Conservation (phyloP, 176 grass and related monocot species). For the Aegilops umbellulata region DNA sequence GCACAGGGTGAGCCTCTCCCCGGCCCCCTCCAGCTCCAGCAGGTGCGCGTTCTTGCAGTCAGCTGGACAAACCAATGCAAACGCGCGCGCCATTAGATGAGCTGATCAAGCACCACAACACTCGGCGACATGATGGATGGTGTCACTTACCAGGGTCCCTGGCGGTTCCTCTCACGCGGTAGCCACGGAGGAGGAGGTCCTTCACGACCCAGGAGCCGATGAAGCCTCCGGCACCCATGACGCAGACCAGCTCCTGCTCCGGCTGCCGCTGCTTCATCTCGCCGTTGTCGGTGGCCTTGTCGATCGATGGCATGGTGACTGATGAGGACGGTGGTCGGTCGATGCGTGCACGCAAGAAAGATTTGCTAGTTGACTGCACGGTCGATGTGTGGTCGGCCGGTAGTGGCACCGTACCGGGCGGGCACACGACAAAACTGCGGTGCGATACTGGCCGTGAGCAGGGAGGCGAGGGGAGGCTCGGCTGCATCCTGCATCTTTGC, state of each 20-base stretch:
- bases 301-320: not conserved
- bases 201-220: conserved; percentile 53
- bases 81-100: not conserved
- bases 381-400: too few relatives aligned
- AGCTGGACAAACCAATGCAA: not conserved
- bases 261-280: not conserved
- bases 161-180: conserved; percentile 43
- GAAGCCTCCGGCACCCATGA: conserved; percentile 53
- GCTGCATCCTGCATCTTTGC: not conserved
- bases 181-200: conserved; percentile 48
- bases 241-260: conserved; percentile 32
- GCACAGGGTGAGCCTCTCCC: conserved; percentile 38
- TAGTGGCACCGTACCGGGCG: too few relatives aligned
- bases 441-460: not conserved
- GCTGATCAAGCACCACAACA: not conserved
- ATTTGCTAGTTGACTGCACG: not conserved
- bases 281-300: not conserved
- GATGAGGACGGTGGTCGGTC: not conserved
- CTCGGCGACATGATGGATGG: not conserved
- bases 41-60: conserved; percentile 50
- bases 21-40: conserved; percentile 28
- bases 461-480: too few relatives aligned
- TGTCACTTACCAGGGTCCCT: conserved; percentile 33
- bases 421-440: not conserved
- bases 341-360: too few relatives aligned